Percentiles rank a stretch among this genome's conserved stretches.
phyloP scores from a whole-genome alignment of 805 yeast species.

The Saccharomycopsis fibuligera region DNA sequence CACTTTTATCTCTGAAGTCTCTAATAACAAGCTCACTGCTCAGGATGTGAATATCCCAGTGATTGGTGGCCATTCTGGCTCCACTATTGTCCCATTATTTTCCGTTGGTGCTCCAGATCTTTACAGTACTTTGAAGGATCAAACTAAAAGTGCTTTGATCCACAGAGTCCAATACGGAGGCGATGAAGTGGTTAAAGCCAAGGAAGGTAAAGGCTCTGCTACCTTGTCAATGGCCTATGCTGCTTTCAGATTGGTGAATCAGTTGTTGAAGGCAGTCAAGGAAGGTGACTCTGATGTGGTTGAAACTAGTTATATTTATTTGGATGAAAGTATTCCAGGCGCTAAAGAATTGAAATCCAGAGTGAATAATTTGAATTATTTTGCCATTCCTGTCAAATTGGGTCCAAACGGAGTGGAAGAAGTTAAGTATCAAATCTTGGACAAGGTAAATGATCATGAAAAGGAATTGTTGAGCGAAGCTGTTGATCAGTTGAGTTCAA shows the following conservation, averaged over 20 bases:
- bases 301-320: slow-evolving; percentile 40
- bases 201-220: slow-evolving; percentile 92
- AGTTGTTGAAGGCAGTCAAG: slow-evolving; percentile 22
- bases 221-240: slow-evolving; percentile 95
- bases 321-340: slow-evolving; percentile 44
- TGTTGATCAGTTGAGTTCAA: slow-evolving; percentile 45
- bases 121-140: slow-evolving; percentile 29
- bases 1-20: slow-evolving; percentile 61
- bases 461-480: slow-evolving; percentile 50
- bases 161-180: slow-evolving; percentile 95
- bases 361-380: slow-evolving; percentile 33
- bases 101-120: slow-evolving; percentile 35
- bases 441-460: slow-evolving; percentile 45
- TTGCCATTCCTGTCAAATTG: slow-evolving; percentile 59
- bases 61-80: slow-evolving; percentile 94
- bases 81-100: slow-evolving; percentile 84
- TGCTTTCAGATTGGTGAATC: slow-evolving; percentile 72
- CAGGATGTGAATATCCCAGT: slow-evolving; percentile 57
- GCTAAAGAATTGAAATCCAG: slow-evolving; percentile 42
- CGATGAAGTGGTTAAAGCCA: slow-evolving; percentile 93
- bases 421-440: slow-evolving; percentile 48
- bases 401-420: slow-evolving; percentile 48
- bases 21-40: slow-evolving; percentile 38
- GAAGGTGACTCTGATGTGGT: slow-evolving; percentile 31
- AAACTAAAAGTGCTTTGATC: slow-evolving; percentile 50